A percentile compares a stretch with the other conserved stretches of the same genome.
These are phyloP conservation scores for Rhodocollybia butyracea DNA, from an alignment of 768 basidiomycete genomes.

Conservation along the genomic window DNA sequence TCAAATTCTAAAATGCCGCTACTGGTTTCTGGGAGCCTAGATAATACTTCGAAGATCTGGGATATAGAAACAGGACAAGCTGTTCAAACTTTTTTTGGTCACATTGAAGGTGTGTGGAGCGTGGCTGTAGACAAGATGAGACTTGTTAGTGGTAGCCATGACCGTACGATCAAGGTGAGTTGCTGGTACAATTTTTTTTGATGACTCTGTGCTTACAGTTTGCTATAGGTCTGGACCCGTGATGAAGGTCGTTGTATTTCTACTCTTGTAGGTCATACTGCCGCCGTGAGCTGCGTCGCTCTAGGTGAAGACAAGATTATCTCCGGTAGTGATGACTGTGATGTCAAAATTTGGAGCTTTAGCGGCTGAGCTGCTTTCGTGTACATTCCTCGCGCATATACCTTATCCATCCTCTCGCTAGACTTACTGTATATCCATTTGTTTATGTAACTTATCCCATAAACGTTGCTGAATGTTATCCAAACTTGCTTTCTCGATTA, in stretches of 20 bases:
- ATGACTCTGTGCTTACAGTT: slow-evolving; percentile 9
- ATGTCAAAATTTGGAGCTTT: slow-evolving; percentile 83
- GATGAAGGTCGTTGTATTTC: slow-evolving; percentile 85
- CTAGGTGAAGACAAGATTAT: slow-evolving; percentile 95
- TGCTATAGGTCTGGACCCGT: slow-evolving; percentile 81
- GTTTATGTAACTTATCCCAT: neutral
- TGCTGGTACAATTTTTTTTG: slow-evolving; percentile 6
- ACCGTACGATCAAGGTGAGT: slow-evolving; percentile 92
- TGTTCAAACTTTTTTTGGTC: slow-evolving; percentile 86
- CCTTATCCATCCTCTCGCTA: neutral
- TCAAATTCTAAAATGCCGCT: slow-evolving; percentile 55
- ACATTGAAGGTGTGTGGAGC: slow-evolving; percentile 98
- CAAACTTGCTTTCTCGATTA: no score
- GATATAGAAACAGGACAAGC: slow-evolving; percentile 84
- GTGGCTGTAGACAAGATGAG: slow-evolving; percentile 91
- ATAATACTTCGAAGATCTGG: slow-evolving; percentile 97
- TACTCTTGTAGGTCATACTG: slow-evolving; percentile 91
- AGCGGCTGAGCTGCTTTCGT: slow-evolving; percentile 29
- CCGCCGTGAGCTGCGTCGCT: slow-evolving; percentile 87
- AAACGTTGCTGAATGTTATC: no score
- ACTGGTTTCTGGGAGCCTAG: slow-evolving; percentile 85
- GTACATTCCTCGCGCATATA: neutral
- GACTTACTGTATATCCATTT: neutral
- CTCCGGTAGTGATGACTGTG: slow-evolving; percentile 93
- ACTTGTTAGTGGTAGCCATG: slow-evolving; percentile 90